A percentile compares a stretch with the other conserved stretches of the same genome.
Evolutionary conservation across 108 stramenopile genomes (phyloP).

Genomic region (Conticribra guillardii): DNA sequence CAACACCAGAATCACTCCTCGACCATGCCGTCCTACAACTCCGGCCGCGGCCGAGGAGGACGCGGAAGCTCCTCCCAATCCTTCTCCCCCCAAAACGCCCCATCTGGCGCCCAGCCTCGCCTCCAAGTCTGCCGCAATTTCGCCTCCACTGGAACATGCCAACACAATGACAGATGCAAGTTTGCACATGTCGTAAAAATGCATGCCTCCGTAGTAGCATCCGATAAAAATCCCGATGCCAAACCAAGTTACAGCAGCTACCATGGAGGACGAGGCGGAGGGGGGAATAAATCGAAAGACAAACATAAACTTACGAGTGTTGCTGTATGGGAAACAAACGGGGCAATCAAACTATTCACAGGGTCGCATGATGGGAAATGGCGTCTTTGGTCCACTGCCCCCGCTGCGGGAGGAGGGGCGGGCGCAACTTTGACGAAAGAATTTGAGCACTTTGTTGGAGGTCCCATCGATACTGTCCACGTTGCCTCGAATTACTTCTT

Average conservation of each 20-base stretch:
- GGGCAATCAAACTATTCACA: constrained; percentile 82
- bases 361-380: constrained; percentile 86
- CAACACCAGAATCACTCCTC: no score
- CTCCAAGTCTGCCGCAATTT: constrained; percentile 62
- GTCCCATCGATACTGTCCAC: constrained; percentile 64
- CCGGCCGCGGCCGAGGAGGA: constrained; percentile 16
- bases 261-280: constrained; percentile 14
- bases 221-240: constrained; percentile 48
- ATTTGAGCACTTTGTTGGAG: constrained; percentile 82
- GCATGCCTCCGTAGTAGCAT: constrained; percentile 64
- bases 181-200: constrained; percentile 75
- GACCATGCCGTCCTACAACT: constrained; percentile 22
- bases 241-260: constrained; percentile 26
- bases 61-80: constrained; percentile 1
- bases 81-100: constrained; percentile 1
- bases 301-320: constrained; percentile 64
- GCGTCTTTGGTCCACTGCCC: constrained; percentile 75
- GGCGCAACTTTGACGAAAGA: constrained; percentile 63
- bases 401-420: constrained; percentile 23
- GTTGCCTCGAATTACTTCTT: constrained; percentile 74
- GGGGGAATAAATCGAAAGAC: constrained; percentile 28
- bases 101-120: constrained; percentile 31
- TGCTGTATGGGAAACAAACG: constrained; percentile 79
- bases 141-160: constrained; percentile 64
- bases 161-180: constrained; percentile 55